These are phyloP conservation scores for Krasilnikovozyma curviuscula DNA, from an alignment of 768 basidiomycete species.

Conservation along the genomic window DNA sequence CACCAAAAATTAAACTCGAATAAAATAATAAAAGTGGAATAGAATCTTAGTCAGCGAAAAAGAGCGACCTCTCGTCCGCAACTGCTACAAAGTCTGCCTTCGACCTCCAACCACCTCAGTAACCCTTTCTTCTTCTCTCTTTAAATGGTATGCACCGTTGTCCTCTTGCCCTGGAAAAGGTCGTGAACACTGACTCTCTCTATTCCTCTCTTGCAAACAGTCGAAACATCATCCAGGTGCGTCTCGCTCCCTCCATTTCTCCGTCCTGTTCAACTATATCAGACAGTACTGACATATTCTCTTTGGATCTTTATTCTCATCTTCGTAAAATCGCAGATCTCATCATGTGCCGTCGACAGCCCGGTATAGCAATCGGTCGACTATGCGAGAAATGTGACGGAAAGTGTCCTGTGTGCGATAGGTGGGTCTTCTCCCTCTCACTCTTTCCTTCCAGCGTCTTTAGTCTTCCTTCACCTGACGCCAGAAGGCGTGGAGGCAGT, in stretches of 20 bases:
- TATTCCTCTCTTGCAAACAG: constrained; percentile 20
- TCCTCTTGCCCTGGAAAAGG: no score
- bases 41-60: no score
- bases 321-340: constrained; percentile 40
- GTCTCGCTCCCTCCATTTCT: constrained; percentile 12
- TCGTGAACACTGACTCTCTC: neutral
- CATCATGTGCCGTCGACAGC: constrained; percentile 94
- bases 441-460: neutral
- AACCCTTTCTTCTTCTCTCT: neutral
- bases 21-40: no score
- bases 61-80: no score
- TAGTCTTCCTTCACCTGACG: no score
- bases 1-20: no score
- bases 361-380: constrained; percentile 98
- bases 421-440: constrained; percentile 1
- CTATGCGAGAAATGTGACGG: constrained; percentile 98
- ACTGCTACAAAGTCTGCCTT: no score
- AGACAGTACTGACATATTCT: neutral
- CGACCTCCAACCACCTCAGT: neutral
- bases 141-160: no score
- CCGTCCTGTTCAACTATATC: neutral
- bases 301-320: neutral
- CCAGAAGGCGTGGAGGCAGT: no score
- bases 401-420: constrained; percentile 41
- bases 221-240: constrained; percentile 79